phyloP scores from a whole-genome alignment of 2,329 filamentous ascomycete genomes.

The Didymella exigua region DNA sequence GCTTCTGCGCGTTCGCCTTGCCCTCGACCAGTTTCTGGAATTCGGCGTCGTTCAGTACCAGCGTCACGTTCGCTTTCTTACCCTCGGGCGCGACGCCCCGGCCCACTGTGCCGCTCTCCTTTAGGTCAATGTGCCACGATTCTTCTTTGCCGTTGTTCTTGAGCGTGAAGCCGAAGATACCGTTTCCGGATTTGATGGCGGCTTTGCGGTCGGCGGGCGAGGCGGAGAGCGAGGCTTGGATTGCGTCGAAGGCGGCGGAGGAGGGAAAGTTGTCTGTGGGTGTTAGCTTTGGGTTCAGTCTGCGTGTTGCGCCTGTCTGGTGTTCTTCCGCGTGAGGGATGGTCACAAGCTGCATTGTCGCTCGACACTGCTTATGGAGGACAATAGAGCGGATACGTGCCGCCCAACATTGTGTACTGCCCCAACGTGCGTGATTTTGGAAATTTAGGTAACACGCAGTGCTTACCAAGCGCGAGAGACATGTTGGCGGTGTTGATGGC shows the following conservation, averaged over 20 bases:
- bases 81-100: slow-evolving; percentile 72
- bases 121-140: slow-evolving; percentile 95
- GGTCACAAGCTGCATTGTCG: too few relatives aligned
- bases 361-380: too few relatives aligned
- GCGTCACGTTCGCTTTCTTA: slow-evolving; percentile 86
- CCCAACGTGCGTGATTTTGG: too few relatives aligned
- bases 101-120: slow-evolving; percentile 82
- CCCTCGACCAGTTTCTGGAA: slow-evolving; percentile 83
- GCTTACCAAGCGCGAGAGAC: slow-evolving; percentile 42
- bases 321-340: too few relatives aligned
- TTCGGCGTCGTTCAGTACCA: slow-evolving; percentile 81
- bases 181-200: slow-evolving; percentile 86
- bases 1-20: slow-evolving; percentile 89
- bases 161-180: slow-evolving; percentile 87
- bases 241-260: slow-evolving; percentile 88
- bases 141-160: slow-evolving; percentile 87
- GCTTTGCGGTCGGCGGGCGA: slow-evolving; percentile 78
- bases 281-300: not conserved
- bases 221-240: slow-evolving; percentile 72
- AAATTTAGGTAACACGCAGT: not conserved
- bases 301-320: not conserved
- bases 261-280: slow-evolving; percentile 72
- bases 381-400: not conserved
- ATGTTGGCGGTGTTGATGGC: slow-evolving; percentile 27
- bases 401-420: not conserved